Base-by-base conservation (phyloP, 2,329 filamentous ascomycete species). In the Trichoderma polysporum region DNA sequence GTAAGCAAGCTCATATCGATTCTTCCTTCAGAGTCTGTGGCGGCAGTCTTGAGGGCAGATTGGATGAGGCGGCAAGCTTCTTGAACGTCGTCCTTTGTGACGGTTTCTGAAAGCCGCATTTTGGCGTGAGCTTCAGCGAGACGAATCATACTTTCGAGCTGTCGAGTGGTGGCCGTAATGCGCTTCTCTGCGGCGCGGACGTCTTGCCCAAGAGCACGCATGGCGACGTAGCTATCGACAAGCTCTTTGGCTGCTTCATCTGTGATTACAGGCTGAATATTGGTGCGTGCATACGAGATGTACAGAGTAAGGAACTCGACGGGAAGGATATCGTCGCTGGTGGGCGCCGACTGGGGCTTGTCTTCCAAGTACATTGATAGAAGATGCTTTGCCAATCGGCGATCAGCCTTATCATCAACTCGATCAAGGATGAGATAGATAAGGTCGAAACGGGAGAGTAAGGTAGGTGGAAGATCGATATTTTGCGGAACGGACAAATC, bases 121-220 rank as follows among this genome's bases (percentile, higher is more conserved):
- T 97, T 97, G 58, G 95, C 96, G 79, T 99, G 96, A 0, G 94
- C 95, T 82, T 99, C 95, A 1, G 94, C 83, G 3, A 99, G 90
- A 69, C 95, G 94, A 76, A 99, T 98, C 96, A 99, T 99, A 53
- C 91, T 95, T 81, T 99, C 96, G 6, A 99, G 85, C 80, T 99
- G 95, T 76, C 95, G 88, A 0, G 96, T 99, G 3, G 95, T 99
- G 47, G 95, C 95, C 0, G 95, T 99, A 81, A 99, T 99, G 71
- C 95, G 92, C 79, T 96, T 94, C 79, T 99, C 96, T 3, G 92
- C 88, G 2, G 93, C 86, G 57, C 94, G 92, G 39, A 94, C 90
- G 73, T 94, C 91, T 72, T 93, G 90, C 54, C 95, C 95, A 0
- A 99, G 88, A 75, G 94, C 92, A 71, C 95, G 93, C 93, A 99